Percentiles rank a stretch among this genome's conserved stretches.
Conservation (phyloP, 2,329 filamentous ascomycete species). For the Simplicillium aogashimaense region DNA sequence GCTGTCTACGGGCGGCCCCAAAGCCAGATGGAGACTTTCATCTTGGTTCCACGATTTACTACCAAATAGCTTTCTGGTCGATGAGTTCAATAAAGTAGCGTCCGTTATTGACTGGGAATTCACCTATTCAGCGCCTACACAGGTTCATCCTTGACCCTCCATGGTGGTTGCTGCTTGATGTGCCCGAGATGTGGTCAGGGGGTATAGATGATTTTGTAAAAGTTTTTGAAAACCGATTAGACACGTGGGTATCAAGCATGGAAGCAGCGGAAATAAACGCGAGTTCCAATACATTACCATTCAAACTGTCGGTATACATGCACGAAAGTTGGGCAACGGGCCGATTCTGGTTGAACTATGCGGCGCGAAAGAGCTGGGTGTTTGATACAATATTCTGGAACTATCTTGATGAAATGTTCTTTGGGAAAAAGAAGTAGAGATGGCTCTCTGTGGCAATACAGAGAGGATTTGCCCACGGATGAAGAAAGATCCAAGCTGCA, state of each 20-base stretch:
- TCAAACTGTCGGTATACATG: constrained; percentile 13
- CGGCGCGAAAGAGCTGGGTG: constrained; percentile 21
- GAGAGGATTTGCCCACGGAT: constrained; percentile 15
- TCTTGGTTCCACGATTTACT: constrained; percentile 20
- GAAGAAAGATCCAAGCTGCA: constrained; percentile 18
- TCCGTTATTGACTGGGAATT: constrained; percentile 26
- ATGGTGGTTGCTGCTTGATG: constrained; percentile 21
- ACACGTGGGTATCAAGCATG: constrained; percentile 20
- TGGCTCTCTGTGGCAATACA: constrained; percentile 16
- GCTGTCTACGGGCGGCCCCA: no score
- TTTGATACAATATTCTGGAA: constrained; percentile 24
- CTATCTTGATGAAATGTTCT: constrained; percentile 19
- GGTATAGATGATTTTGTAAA: constrained; percentile 7
- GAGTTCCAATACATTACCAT: background rate
- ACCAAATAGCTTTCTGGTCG: constrained; percentile 20
- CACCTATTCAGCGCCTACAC: constrained; percentile 22
- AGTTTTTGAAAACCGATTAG: constrained; percentile 15
- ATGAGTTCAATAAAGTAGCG: constrained; percentile 11
- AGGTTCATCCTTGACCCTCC: constrained; percentile 22
- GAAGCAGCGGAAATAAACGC: constrained; percentile 11
- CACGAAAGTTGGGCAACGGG: constrained; percentile 20
- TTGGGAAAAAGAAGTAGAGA: constrained; percentile 13
- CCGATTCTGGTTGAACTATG: constrained; percentile 25
- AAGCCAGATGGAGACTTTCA: constrained; percentile 20
- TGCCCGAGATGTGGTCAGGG: constrained; percentile 7